Percentiles rank a stretch among this genome's conserved stretches.
Evolutionary conservation across 495 filamentous ascomycete genomes (phyloP).

Genomic region (Podospora bellae-mahoneyi): DNA sequence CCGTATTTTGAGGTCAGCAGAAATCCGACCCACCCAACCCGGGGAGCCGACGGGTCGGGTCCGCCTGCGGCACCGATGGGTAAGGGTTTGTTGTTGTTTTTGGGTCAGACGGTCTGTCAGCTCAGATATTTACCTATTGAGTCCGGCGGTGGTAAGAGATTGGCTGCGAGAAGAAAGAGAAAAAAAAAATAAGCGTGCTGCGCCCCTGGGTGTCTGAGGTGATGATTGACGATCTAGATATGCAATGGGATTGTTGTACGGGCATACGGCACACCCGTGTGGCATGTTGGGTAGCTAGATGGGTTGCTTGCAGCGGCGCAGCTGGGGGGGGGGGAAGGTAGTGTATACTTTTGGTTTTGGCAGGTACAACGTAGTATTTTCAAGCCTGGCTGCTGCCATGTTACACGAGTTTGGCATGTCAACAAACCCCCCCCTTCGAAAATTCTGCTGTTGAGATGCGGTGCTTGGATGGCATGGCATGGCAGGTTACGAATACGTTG

Average conservation of each 20-base stretch:
- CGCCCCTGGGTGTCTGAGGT: background rate
- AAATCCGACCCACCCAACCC: too few species aligned
- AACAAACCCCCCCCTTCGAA: too few species aligned
- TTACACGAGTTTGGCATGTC: too few species aligned
- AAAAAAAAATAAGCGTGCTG: background rate
- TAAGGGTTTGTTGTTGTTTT: background rate
- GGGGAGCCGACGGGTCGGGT: too few species aligned
- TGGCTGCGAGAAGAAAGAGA: background rate
- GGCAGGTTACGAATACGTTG: too few species aligned
- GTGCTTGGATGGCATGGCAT: too few species aligned
- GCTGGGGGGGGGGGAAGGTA: background rate
- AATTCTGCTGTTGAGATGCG: background rate
- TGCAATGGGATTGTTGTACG: background rate
- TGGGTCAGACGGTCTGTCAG: background rate
- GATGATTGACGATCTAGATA: background rate
- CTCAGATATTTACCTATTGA: background rate
- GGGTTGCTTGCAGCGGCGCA: background rate
- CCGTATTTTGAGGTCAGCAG: too few species aligned
- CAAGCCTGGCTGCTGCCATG: too few species aligned
- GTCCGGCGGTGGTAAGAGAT: too few species aligned
- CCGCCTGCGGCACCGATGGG: background rate
- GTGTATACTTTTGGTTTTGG: too few species aligned
- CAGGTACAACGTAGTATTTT: too few species aligned
- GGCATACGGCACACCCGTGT: background rate
- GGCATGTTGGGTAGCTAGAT: too few species aligned